Evolutionary conservation across 306 rosid species (phyloP).

Genomic region (Vachellia pachyceras): DNA sequence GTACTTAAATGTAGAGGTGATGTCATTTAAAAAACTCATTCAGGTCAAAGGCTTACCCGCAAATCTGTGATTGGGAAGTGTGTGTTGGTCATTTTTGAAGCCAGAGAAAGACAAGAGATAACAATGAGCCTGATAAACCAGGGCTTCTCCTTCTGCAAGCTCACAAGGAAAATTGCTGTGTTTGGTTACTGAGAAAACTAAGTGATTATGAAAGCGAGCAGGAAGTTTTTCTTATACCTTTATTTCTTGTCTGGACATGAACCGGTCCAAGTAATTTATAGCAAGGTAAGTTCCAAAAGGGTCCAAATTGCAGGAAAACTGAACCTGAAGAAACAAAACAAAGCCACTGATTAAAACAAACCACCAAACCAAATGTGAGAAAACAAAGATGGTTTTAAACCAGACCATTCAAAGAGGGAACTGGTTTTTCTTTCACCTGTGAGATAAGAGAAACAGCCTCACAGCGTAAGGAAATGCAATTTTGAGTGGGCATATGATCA

Average conservation of each 20-base stretch:
- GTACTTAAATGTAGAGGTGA: not conserved
- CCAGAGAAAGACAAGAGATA: constrained; percentile 64
- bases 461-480: constrained; percentile 39
- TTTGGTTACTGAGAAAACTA: constrained; percentile 19
- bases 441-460: constrained; percentile 62
- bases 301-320: constrained; percentile 59
- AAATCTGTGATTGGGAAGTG: constrained; percentile 47
- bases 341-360: constrained; percentile 12
- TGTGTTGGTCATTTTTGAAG: constrained; percentile 72
- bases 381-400: constrained; percentile 5
- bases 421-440: constrained; percentile 49
- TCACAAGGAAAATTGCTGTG: constrained; percentile 23
- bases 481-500: constrained; percentile 42
- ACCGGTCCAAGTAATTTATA: constrained; percentile 67
- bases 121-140: constrained; percentile 62
- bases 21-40: not conserved
- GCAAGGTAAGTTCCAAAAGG: constrained; percentile 70
- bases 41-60: constrained; percentile 47
- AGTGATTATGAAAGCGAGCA: constrained; percentile 4
- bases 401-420: not conserved
- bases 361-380: constrained; percentile 24
- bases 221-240: constrained; percentile 51
- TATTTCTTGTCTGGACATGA: constrained; percentile 59
- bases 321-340: constrained; percentile 40
- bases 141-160: constrained; percentile 58